Evolutionary conservation across 345 rosid species (phyloP), one percentile per base, ranked within the genome.

Genomic region (Dimocarpus longan): DNA sequence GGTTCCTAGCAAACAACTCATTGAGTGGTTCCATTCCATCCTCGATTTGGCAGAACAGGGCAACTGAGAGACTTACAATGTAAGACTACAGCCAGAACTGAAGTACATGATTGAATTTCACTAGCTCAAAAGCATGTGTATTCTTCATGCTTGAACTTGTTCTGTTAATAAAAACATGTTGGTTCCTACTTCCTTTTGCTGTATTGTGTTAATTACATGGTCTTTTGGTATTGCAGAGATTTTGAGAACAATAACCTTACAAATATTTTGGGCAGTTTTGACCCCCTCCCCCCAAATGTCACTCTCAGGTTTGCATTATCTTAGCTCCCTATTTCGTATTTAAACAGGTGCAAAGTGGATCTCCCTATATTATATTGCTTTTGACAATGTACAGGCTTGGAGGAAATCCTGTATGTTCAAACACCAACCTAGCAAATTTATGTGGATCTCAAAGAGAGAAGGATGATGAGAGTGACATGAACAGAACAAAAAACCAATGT

Each of bases 391-490:
- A 79, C 95, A 95, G 99, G 98, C 95, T 95, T 76, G 82, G 78
- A 80, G 99, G 98, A 52, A 95, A 93, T 84, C 98, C 98, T 19
- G n/a, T 88, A 8, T 95, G 99, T 86, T 57, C 63, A 75, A 77
- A 66, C 72, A 66, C 81, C 80, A 89, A 81, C 52, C 21, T 80
- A 42, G 76, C 50, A 39, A 85, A 68, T 71, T 82, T 88, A 42
- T 95, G 99, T 80, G 88, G 87, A 73, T 37, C 87, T 78, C 59
- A 28, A 74, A 82, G 52, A 50, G 56, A 50, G 13, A 0, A 54
- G 75, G 87, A 50, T 46, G 66, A 66, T 77, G 59, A 71, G 69
- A 80, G 66, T 26, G 18, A 43, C 37, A 78, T 62, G n/a, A 75
- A 37, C 74, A 77, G 28, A 60, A 26, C 81, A 19, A 64, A 84